Evolutionary conservation across 2,329 filamentous ascomycete species (phyloP), one percentile per base, ranked within the genome.

Genomic region (Hymenoscyphus repandus): DNA sequence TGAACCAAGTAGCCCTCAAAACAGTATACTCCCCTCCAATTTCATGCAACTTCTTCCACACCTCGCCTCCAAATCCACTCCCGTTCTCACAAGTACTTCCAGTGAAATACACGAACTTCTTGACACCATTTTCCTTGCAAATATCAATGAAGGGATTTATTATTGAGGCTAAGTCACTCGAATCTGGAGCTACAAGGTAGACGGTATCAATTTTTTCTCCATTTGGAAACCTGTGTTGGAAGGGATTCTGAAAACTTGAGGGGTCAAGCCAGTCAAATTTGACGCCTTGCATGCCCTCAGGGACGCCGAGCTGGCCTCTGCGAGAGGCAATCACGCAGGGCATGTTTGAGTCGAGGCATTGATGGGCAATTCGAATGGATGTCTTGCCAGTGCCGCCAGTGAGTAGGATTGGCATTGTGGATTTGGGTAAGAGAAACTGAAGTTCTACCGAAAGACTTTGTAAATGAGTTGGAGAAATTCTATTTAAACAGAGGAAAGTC

Each of bases 1-100:
- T 72, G 51, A 77, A 75, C 72, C 73, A 77, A 18, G 69, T 72
- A 3, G 74, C 71, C 46, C 71, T 57, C 52, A 76, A 48, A 4
- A 72, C 67, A 11, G 64, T 65, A 66, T 70, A 75, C 45, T 71
- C 71, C 1, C 71, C 58, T 18, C 67, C 63, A 7, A 70, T 64
- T 56, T 70, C 63, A 6, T 61, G 52, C 37, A 76, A 59, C 39
- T 72, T 69, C 43, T 64, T 56, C 56, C 72, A 72, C 22, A 72
- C 64, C 37, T 47, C 32, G 1, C 68, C 71, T 13, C 64, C 58
- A 31, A 67, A 59, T 5, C 69, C 45, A 6, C 45, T 46, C 9
- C 48, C 52, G 12, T 44, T 51, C 33, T 47, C 36, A 13, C 42
- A 39, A 0, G 63, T 49, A 38, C 64, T 72, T 0, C 67, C 66